These are phyloP conservation scores for Pinus taeda DNA, from an alignment of 75 land plant species.

Conservation along the genomic window DNA sequence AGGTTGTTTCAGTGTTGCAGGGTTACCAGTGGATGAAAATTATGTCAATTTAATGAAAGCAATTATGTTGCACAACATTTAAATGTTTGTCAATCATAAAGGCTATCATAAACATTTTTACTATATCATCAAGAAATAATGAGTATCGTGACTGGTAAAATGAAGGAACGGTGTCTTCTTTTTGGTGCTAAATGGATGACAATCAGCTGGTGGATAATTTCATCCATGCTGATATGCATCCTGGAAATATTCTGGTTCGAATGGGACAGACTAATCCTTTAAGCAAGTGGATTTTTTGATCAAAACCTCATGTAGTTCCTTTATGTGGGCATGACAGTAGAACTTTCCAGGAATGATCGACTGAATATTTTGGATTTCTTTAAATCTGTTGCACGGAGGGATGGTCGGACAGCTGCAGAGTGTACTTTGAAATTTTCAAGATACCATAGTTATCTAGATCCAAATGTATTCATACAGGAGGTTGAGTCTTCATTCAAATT, in stretches of 20 bases:
- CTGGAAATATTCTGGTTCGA: constrained; percentile 72
- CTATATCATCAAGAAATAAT: too few relatives aligned
- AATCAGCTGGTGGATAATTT: constrained; percentile 57
- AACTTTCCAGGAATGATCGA: constrained; percentile 50
- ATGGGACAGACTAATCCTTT: constrained; percentile 28
- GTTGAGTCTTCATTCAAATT: constrained; percentile 60
- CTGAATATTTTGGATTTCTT: constrained; percentile 54
- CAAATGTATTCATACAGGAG: constrained; percentile 61
- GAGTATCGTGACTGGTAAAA: too few relatives aligned
- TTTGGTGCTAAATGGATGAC: too few relatives aligned
- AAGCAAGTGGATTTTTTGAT: constrained; percentile 29
- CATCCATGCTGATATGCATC: constrained; percentile 77
- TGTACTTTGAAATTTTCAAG: constrained; percentile 54
- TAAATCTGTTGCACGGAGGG: constrained; percentile 60
- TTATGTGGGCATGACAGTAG: constrained; percentile 79
- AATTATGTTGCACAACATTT: too few relatives aligned
- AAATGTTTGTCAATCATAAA: too few relatives aligned
- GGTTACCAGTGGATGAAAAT: too few relatives aligned
- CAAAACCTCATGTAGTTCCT: constrained; percentile 53
- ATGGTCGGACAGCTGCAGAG: constrained; percentile 62
- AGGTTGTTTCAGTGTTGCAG: too few relatives aligned
- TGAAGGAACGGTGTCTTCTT: too few relatives aligned
- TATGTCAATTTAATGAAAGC: too few relatives aligned
- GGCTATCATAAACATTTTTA: too few relatives aligned
- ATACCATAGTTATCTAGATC: constrained; percentile 61